phyloP scores from a whole-genome alignment of 164 flowering plant species.

The Kingdonia uniflora region DNA sequence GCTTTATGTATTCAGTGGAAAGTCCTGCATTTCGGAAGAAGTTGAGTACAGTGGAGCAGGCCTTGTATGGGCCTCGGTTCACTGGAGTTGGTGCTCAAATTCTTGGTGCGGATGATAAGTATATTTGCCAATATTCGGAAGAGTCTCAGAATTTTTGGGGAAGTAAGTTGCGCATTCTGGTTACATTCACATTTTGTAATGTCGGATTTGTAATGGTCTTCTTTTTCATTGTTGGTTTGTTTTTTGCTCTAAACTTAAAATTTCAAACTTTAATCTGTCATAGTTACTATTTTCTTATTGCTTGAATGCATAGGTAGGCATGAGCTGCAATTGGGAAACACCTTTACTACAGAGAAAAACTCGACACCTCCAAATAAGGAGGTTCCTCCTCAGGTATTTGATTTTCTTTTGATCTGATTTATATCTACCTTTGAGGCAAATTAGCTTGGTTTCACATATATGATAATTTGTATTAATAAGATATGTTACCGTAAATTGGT shows the following conservation, averaged over 20 bases:
- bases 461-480: no score
- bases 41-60: slow-evolving; percentile 37
- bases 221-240: no score
- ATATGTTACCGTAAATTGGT: no score
- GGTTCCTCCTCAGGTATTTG: slow-evolving; percentile 76
- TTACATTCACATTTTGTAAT: no score
- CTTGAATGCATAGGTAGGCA: slow-evolving; percentile 57
- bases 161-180: slow-evolving; percentile 38
- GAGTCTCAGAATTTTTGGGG: slow-evolving; percentile 86
- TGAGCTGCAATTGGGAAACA: slow-evolving; percentile 73
- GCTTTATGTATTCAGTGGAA: slow-evolving; percentile 94
- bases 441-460: neutral
- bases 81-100: slow-evolving; percentile 95
- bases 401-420: neutral
- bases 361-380: slow-evolving; percentile 60
- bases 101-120: slow-evolving; percentile 91
- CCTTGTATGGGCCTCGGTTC: slow-evolving; percentile 59
- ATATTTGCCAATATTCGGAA: slow-evolving; percentile 67
- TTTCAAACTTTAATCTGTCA: no score
- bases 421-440: neutral
- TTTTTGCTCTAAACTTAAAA: no score
- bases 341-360: slow-evolving; percentile 37
- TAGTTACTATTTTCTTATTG: neutral
- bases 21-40: slow-evolving; percentile 65
- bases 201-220: no score